Evolutionary conservation across 805 yeast genomes (phyloP), one percentile per base, ranked within the genome.

Genomic region (Kodamaea leandrae): DNA sequence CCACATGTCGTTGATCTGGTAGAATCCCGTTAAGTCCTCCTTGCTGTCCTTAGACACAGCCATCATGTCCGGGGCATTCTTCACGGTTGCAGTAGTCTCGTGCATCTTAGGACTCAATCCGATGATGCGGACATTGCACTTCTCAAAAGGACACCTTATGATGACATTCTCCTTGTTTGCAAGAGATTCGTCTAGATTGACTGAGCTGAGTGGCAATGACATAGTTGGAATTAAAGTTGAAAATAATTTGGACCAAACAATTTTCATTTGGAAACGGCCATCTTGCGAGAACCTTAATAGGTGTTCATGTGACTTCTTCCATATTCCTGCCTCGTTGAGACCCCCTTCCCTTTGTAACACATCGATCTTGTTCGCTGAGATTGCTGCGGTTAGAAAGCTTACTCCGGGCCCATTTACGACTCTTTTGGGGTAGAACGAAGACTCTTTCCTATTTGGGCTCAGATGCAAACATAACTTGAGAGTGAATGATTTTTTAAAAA

Each of bases 1-100:
- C 93, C 93, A 85, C 39, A 81, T 78, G 51, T 83, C 86, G 2
- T 61, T 52, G 1, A 82, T 63, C 20, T 64, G 52, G 32, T 71
- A 65, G 52, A 78, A 81, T 4, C 19, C 14, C 14, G 20, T 29
- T 2, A 46, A 37, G 4, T 44, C 45, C 18, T 34, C 23, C 12
- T 4, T 21, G 33, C 23, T 13, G 2, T 38, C 46, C 23, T 41
- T 32, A 19, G 16, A 44, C 21, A 27, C 37, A 17, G 13, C 47
- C 33, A 19, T 42, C 66, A 65, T 61, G 26, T 47, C 37, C 0
- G 73, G 72, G 2, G 67, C 51, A 34, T 58, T 53, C 1, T 38
- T 44, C 3, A 66, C 46, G 3, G 21, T 17, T 5, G 44, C 33
- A 25, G 33, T 17, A 3, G 47, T 37, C 1, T 44, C 15, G 6